Percentiles rank a stretch among this genome's conserved stretches.
phyloP scores from a whole-genome alignment of 2,329 filamentous ascomycete genomes.

The Colletotrichum shisoi region DNA sequence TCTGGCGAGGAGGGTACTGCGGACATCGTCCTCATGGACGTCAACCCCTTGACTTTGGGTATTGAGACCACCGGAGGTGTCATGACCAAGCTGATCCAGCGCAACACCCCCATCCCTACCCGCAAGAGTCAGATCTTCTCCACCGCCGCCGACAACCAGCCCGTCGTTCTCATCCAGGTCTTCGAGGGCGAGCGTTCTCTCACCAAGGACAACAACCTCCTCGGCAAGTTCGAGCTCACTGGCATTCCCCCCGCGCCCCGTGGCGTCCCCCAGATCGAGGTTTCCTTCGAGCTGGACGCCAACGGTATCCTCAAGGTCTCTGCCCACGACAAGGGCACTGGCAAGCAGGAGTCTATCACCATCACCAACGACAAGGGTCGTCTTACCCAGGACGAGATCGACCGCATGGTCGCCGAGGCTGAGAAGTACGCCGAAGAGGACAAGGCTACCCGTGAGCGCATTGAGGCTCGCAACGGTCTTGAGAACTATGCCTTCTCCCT shows the following conservation, averaged over 20 bases:
- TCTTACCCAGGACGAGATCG: conserved; percentile 94
- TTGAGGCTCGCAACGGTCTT: conserved; percentile 93
- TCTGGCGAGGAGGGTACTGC: conserved; percentile 83
- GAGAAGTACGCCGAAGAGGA: conserved; percentile 99
- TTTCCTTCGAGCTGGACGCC: conserved; percentile 96
- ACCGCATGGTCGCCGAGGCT: conserved; percentile 98
- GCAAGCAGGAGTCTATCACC: conserved; percentile 96
- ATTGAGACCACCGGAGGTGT: conserved; percentile 97
- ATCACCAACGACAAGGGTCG: conserved; percentile 99
- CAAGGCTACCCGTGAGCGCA: conserved; percentile 96
- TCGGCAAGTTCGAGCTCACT: conserved; percentile 98
- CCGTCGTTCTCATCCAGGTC: conserved; percentile 92
- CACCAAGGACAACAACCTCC: conserved; percentile 96
- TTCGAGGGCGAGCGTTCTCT: conserved; percentile 92
- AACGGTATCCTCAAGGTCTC: conserved; percentile 98
- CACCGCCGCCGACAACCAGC: conserved; percentile 95
- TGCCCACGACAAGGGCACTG: conserved; percentile 96
- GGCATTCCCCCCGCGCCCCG: conserved; percentile 94
- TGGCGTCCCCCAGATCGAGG: conserved; percentile 97
- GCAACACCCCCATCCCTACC: conserved; percentile 93
- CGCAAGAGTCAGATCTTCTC: conserved; percentile 99
- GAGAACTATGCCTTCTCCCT: conserved; percentile 99
- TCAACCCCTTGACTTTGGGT: conserved; percentile 94
- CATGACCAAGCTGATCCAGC: conserved; percentile 95
- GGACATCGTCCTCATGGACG: conserved; percentile 92